Base-by-base conservation (phyloP, 1,139 yeast genomes). In the Yamadazyma triangularis region DNA sequence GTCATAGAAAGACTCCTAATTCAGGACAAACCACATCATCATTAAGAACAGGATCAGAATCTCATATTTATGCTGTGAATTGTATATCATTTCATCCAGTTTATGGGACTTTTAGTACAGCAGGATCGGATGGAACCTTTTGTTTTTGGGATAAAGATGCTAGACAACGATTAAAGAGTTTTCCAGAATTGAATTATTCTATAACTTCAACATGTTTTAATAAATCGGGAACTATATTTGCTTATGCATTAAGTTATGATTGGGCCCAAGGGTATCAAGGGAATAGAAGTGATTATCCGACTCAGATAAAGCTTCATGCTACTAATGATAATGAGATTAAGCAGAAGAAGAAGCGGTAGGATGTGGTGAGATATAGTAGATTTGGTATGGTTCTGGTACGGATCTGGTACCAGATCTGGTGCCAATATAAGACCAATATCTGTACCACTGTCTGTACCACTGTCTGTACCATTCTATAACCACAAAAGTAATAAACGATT, bases 101-200 rank as follows among this genome's bases (percentile, higher is more conserved):
- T 11, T 82, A 79, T 56, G 96, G 96, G 25, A 88, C 98, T 1
- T 83, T 93, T 56, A 79, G 82, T 32, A 93, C 98, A 4, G 94
- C 95, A 1, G 98, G 98, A 9, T 75, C 93, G 23, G 98, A 93
- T 56, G 98, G 98, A 11, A 73, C 93, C 6, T 83, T 88, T 63
- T 82, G 89, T 48, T 83, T 85, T 62, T 93, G 99, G 99, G 98
- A 93, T 56, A 88, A 87, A 58, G 96, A 87, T 49, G 84, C 93
- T 32, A 78, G 83, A 53, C 95, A 86, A 53, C 74, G 97, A 46
- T 73, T 91, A 44, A 85, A 83, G 58, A 86, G 84, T 21, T 85
- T 81, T 61, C 87, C 91, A 4, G 60, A 73, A 12, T 70, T 85
- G 18, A 82, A 81, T 26, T 79, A 81, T 23, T 67, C 95, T 2